These are phyloP conservation scores for Xylariaceae sp. DNA, from an alignment of 2,329 filamentous ascomycete species.

Conservation along the genomic window DNA sequence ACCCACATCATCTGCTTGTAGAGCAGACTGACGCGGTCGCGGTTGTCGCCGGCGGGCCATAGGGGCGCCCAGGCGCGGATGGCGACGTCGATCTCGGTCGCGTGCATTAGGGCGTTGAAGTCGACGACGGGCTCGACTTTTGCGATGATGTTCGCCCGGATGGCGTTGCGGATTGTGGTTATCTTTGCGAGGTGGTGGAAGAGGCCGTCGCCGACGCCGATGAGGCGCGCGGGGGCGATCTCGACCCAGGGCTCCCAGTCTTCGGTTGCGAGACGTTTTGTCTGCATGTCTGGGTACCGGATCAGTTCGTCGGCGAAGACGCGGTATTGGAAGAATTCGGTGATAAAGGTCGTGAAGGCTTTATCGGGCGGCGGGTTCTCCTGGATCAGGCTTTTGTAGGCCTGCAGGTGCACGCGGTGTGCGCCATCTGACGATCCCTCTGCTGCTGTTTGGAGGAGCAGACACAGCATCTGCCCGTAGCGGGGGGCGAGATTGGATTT, in stretches of 20 bases:
- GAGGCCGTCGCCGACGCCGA: constrained; percentile 78
- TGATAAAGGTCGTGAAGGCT: constrained; percentile 59
- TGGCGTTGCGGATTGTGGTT: constrained; percentile 67
- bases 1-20: constrained; percentile 65
- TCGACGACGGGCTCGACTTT: constrained; percentile 64
- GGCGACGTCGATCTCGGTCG: constrained; percentile 68
- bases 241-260: constrained; percentile 40
- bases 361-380: constrained; percentile 57
- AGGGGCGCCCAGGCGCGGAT: constrained; percentile 69
- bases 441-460: constrained; percentile 53
- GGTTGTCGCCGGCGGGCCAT: constrained; percentile 53
- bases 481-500: constrained; percentile 47
- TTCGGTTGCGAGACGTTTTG: constrained; percentile 38
- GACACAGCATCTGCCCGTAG: constrained; percentile 59
- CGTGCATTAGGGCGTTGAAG: constrained; percentile 66
- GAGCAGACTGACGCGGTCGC: constrained; percentile 50
- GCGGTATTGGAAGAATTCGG: constrained; percentile 83
- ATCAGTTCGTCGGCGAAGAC: constrained; percentile 60
- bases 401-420: constrained; percentile 74
- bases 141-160: constrained; percentile 61
- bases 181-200: constrained; percentile 76
- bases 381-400: constrained; percentile 67
- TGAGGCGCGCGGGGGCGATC: constrained; percentile 51
- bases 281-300: constrained; percentile 40
- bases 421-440: constrained; percentile 57